Conservation (phyloP, 2,329 filamentous ascomycete genomes). For the Ceratocystis variospora region DNA sequence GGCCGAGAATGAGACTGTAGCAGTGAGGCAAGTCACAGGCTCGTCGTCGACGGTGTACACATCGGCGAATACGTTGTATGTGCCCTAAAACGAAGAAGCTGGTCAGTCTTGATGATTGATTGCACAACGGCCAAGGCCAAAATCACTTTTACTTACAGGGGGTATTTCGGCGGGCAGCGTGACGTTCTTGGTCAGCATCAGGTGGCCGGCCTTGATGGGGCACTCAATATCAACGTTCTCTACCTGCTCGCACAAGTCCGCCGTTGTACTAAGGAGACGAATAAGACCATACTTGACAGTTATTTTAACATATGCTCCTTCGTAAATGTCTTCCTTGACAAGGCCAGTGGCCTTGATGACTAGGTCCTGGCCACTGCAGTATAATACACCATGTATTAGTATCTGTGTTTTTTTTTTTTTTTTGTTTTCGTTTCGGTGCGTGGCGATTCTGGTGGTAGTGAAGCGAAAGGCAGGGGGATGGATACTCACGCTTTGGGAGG, state of each 20-base stretch:
- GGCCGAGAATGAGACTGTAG: slow-evolving; percentile 49
- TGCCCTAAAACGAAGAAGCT: slow-evolving; percentile 46
- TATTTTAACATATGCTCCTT: slow-evolving; percentile 69
- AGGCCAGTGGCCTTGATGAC: slow-evolving; percentile 64
- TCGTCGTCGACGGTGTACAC: slow-evolving; percentile 60
- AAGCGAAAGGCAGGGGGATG: slow-evolving; percentile 18
- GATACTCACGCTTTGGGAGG: slow-evolving; percentile 66
- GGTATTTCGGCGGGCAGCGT: slow-evolving; percentile 78
- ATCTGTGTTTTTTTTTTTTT: neutral
- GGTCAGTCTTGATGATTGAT: neutral
- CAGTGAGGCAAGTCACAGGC: slow-evolving; percentile 76
- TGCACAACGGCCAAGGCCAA: neutral
- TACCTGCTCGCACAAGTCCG: slow-evolving; percentile 81
- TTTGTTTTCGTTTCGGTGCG: neutral
- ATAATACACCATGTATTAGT: neutral
- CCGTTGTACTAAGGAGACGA: slow-evolving; percentile 64
- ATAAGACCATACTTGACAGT: slow-evolving; percentile 92
- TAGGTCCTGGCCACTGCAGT: slow-evolving; percentile 57
- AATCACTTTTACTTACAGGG: slow-evolving; percentile 48
- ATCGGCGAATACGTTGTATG: slow-evolving; percentile 78
- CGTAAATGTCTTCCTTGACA: slow-evolving; percentile 56
- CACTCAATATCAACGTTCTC: slow-evolving; percentile 79
- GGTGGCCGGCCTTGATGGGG: slow-evolving; percentile 66
- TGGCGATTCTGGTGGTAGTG: no score
- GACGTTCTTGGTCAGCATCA: slow-evolving; percentile 65